Percentiles rank a stretch among this genome's conserved stretches.
These are phyloP conservation scores for Penicillium paxilli DNA, from an alignment of 495 filamentous ascomycete genomes.

Conservation along the genomic window DNA sequence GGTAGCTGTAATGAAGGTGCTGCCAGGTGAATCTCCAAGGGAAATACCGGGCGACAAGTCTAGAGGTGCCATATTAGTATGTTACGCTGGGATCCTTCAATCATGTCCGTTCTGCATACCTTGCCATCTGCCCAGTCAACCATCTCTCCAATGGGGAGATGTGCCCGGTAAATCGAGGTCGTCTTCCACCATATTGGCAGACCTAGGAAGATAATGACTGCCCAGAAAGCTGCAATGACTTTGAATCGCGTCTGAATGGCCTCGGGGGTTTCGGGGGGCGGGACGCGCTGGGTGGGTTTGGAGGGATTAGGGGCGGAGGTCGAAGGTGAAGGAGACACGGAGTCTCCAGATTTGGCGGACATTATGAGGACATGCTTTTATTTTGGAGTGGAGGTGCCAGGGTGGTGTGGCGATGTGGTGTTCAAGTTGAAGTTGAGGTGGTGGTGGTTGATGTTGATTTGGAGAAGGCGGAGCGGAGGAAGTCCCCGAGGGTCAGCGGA, in stretches of 20 bases:
- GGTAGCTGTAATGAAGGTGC: slow-evolving; percentile 63
- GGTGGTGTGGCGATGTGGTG: slow-evolving; percentile 9
- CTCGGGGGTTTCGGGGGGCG: slow-evolving; percentile 74
- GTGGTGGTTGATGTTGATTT: too few species aligned
- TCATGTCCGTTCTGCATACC: too few species aligned
- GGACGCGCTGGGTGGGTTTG: slow-evolving; percentile 39
- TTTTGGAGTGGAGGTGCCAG: slow-evolving; percentile 3
- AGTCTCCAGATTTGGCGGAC: slow-evolving; percentile 40
- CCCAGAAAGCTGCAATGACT: slow-evolving; percentile 90
- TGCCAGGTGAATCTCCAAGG: slow-evolving; percentile 77
- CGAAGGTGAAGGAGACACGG: slow-evolving; percentile 31
- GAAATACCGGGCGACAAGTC: slow-evolving; percentile 87
- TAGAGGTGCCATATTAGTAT: slow-evolving; percentile 33
- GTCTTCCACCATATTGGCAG: slow-evolving; percentile 96
- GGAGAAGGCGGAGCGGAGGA: too few species aligned
- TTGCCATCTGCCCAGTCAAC: slow-evolving; percentile 90
- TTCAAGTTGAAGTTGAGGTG: not conserved
- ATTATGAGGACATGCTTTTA: slow-evolving; percentile 44
- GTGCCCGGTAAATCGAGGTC: slow-evolving; percentile 89
- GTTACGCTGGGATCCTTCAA: not conserved
- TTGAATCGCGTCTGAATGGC: slow-evolving; percentile 64
- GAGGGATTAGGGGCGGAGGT: slow-evolving; percentile 11
- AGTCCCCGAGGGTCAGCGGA: too few species aligned
- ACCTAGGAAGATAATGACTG: slow-evolving; percentile 78
- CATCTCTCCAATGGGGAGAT: slow-evolving; percentile 84